Conservation (phyloP, 2,329 filamentous ascomycete genomes). For the Penicillium sclerotiorum region DNA sequence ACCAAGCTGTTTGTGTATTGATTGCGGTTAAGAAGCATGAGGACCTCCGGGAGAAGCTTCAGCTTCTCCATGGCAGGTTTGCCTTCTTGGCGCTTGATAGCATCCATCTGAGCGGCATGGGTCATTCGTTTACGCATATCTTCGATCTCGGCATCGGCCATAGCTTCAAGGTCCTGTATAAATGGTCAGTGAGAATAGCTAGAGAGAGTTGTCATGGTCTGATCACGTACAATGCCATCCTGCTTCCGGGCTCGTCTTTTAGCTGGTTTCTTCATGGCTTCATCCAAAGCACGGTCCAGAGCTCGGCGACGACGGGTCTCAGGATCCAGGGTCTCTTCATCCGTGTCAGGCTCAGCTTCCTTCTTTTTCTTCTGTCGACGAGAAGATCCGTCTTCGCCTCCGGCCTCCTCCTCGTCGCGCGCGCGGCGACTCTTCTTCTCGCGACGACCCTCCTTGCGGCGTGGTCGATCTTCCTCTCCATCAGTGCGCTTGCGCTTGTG, state of each 20-base stretch:
- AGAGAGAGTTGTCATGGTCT: neutral
- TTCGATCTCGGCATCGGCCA: conserved; percentile 87
- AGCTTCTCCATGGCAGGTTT: conserved; percentile 90
- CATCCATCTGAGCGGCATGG: conserved; percentile 82
- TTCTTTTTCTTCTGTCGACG: conserved; percentile 53
- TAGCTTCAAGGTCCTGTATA: conserved; percentile 78
- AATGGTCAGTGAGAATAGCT: conserved; percentile 11
- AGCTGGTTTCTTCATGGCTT: conserved; percentile 77
- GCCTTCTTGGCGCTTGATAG: conserved; percentile 74
- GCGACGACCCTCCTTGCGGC: conserved; percentile 63
- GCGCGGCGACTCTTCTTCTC: conserved; percentile 69
- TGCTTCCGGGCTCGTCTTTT: conserved; percentile 73
- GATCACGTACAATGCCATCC: conserved; percentile 74
- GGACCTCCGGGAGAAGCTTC: conserved; percentile 88
- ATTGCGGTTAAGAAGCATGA: conserved; percentile 84
- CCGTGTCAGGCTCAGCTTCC: conserved; percentile 54
- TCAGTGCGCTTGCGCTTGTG: conserved; percentile 67
- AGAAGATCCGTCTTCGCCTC: conserved; percentile 45
- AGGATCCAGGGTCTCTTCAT: conserved; percentile 78
- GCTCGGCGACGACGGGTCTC: conserved; percentile 84
- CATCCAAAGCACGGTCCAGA: conserved; percentile 84
- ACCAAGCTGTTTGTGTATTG: conserved; percentile 78
- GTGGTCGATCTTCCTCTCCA: conserved; percentile 67
- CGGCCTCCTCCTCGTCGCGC: conserved; percentile 64
- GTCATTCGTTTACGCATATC: conserved; percentile 89